Conservation (phyloP, 768 basidiomycete genomes). For the Collybia mongolica region DNA sequence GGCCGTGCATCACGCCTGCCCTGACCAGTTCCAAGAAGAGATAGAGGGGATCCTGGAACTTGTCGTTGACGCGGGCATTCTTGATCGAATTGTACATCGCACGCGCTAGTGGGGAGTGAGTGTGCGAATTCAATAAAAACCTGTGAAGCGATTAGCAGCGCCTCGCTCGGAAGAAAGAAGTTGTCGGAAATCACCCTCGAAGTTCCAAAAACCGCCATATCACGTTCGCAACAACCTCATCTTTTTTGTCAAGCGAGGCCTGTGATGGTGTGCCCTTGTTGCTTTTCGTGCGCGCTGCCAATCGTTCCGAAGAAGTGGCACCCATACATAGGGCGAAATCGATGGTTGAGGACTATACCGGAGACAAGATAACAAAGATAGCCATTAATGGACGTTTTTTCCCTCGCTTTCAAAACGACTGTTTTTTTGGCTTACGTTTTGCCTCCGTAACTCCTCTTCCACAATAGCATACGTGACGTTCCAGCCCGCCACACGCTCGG, state of each 20-base stretch:
- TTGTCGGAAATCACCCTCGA: slow-evolving; percentile 67
- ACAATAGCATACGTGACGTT: slow-evolving; percentile 81
- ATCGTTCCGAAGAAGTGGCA: slow-evolving; percentile 78
- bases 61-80: slow-evolving; percentile 85
- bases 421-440: slow-evolving; percentile 70
- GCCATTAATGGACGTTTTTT: slow-evolving; percentile 23
- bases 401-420: slow-evolving; percentile 10
- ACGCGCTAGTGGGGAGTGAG: slow-evolving; percentile 85
- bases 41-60: slow-evolving; percentile 97
- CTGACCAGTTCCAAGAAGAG: slow-evolving; percentile 93
- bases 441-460: slow-evolving; percentile 92
- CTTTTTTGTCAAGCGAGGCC: slow-evolving; percentile 87
- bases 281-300: slow-evolving; percentile 75
- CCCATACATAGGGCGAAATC: slow-evolving; percentile 95
- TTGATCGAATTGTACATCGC: slow-evolving; percentile 87
- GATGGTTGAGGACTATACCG: slow-evolving; percentile 86
- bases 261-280: slow-evolving; percentile 46
- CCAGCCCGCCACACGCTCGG: slow-evolving; percentile 88
- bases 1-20: slow-evolving; percentile 96
- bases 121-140: slow-evolving; percentile 86
- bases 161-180: slow-evolving; percentile 11
- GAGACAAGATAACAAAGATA: slow-evolving; percentile 9
- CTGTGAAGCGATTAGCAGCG: slow-evolving; percentile 38
- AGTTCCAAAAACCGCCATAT: slow-evolving; percentile 98
- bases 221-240: slow-evolving; percentile 96